Evolutionary conservation across 371 early-diverging fungal species (phyloP).

Genomic region (Mortierella sp.): DNA sequence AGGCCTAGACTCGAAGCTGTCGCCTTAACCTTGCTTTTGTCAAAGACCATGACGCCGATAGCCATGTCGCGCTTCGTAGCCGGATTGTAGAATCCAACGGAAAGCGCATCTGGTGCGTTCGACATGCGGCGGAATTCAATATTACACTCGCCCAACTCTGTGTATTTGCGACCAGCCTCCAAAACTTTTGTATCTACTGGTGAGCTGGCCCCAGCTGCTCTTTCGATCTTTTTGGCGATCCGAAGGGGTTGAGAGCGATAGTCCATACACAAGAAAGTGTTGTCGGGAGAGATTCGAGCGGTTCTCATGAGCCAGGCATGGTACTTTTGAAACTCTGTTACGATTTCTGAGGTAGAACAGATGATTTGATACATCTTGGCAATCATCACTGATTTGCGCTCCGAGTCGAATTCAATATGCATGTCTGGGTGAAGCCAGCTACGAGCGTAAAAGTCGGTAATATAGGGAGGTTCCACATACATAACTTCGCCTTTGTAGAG

Average conservation of each 20-base stretch:
- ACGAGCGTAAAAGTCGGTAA: conserved; percentile 45
- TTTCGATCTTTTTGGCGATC: conserved; percentile 29
- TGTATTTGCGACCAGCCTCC: conserved; percentile 41
- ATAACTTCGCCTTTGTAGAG: conserved; percentile 32
- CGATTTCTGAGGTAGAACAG: conserved; percentile 38
- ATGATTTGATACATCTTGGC: conserved; percentile 46
- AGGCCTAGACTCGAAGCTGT: conserved; percentile 31
- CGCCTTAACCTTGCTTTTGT: conserved; percentile 26
- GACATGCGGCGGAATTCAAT: conserved; percentile 53
- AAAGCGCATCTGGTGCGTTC: conserved; percentile 38
- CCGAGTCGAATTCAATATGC: conserved; percentile 36
- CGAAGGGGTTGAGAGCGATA: conserved; percentile 38
- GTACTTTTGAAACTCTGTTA: conserved; percentile 28
- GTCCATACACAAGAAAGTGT: conserved; percentile 41
- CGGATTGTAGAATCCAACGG: conserved; percentile 48
- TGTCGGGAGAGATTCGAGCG: conserved; percentile 45
- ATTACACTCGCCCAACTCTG: conserved; percentile 41
- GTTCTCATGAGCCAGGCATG: conserved; percentile 28
- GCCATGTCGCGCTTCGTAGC: conserved; percentile 45
- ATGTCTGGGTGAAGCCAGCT: conserved; percentile 45
- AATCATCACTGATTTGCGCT: conserved; percentile 17
- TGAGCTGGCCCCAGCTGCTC: not conserved
- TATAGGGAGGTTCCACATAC: conserved; percentile 39
- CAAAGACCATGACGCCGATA: conserved; percentile 38
- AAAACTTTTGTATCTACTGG: conserved; percentile 11